These are phyloP conservation scores for Tolypocladium tundrense DNA, from an alignment of 2,329 filamentous ascomycete genomes.

Conservation along the genomic window DNA sequence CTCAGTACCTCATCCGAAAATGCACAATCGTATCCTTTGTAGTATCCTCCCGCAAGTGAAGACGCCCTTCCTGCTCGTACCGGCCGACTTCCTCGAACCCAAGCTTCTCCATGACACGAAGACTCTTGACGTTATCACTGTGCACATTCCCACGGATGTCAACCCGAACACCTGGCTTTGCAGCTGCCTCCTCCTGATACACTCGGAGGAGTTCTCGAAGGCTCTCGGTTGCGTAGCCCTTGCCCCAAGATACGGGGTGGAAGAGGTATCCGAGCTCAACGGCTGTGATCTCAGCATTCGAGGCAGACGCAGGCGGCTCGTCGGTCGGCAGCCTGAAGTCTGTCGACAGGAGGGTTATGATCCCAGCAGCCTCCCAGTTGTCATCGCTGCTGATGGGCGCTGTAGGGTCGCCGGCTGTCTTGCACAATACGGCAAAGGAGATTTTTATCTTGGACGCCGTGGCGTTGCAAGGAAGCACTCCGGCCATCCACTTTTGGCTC, in stretches of 20 bases:
- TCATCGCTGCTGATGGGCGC: too few species aligned
- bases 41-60: neutral
- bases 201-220: neutral
- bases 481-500: neutral
- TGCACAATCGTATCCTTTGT: neutral
- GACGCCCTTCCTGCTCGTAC: neutral
- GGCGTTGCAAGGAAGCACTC: neutral
- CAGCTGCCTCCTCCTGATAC: too few species aligned
- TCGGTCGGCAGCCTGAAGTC: neutral
- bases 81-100: neutral
- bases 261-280: neutral
- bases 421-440: neutral
- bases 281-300: too few species aligned
- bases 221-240: neutral
- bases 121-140: neutral
- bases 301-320: neutral
- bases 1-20: neutral
- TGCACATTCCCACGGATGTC: neutral
- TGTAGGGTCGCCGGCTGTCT: neutral
- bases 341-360: neutral
- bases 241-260: neutral
- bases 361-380: neutral
- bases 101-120: neutral
- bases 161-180: neutral
- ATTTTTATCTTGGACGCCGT: neutral